Evolutionary conservation across 257 asterid genomes (phyloP).

Genomic region (Nicotiana obtusifolia): DNA sequence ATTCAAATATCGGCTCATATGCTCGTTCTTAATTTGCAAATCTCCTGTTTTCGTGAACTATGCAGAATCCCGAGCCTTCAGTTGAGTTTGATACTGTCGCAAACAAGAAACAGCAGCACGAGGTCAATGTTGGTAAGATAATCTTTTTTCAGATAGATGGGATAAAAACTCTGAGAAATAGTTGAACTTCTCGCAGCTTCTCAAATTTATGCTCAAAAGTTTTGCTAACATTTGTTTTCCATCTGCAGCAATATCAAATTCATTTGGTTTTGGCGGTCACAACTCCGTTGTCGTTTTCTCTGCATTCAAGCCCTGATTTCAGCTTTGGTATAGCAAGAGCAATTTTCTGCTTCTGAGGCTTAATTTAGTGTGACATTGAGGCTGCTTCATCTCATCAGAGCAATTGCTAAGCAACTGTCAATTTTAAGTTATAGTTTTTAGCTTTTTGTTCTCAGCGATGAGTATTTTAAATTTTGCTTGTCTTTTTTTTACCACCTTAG

Average conservation of each 20-base stretch:
- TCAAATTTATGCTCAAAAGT: not conserved
- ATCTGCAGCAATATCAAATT: constrained; percentile 72
- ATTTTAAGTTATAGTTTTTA: constrained; percentile 11
- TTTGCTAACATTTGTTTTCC: not conserved
- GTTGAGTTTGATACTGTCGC: constrained; percentile 81
- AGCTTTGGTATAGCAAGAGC: constrained; percentile 13
- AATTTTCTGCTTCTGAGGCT: constrained; percentile 8
- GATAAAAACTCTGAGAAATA: not conserved
- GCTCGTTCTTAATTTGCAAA: not conserved
- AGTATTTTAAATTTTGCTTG: constrained; percentile 2
- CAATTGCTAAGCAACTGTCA: constrained; percentile 9
- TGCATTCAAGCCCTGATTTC: constrained; percentile 58
- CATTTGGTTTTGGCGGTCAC: constrained; percentile 86
- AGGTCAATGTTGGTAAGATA: constrained; percentile 70
- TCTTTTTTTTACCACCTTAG: not conserved
- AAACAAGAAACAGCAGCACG: constrained; percentile 73
- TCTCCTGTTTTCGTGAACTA: not conserved
- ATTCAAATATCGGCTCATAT: not conserved
- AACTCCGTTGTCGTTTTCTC: constrained; percentile 69
- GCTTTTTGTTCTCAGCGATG: constrained; percentile 15
- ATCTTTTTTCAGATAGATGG: constrained; percentile 8
- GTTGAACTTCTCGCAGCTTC: not conserved
- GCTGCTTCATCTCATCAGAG: constrained; percentile 6
- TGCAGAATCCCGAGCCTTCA: constrained; percentile 84
- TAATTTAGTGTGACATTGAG: not conserved